Evolutionary conservation across 441 rosid species (phyloP), one percentile per base, ranked within the genome.

Genomic region (Erodium chrysanthum): DNA sequence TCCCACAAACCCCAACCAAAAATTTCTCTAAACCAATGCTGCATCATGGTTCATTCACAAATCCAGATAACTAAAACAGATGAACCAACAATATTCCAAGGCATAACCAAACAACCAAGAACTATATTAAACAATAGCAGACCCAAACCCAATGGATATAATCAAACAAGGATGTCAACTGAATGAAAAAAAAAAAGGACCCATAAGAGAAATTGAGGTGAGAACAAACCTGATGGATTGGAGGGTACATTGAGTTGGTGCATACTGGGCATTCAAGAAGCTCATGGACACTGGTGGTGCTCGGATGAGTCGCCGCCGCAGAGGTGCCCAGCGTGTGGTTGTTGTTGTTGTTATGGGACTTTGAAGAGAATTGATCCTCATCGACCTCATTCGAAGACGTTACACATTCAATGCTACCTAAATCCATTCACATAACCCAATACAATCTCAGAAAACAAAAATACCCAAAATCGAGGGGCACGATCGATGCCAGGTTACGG

Each of bases 241-340:
- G 97, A 78, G 99, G 99, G 78, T 91, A 91, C 99, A 94, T 94
- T 66, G 92, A 94, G 9, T 40, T 40, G 46, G 46, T 40, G 46
- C 46, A 40, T 9, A 40, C 33, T 29, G 33, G 33, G 5, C 33
- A 29, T 29, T 29, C 33, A 29, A 29, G 33, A 29, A 29, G 33
- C 78, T 94, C 99, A 70, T 94, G 97, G 71, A 94, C 97, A 78
- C 99, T 85, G 46, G 46, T 40, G 46, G 46, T 40, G 46, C 46
- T 40, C 12, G 46, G 46, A 40, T 40, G 46, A 40, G 46, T 11
- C 46, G 46, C 33, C 33, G 33, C 33, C 33, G 33, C 33, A 6
- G 33, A 73, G 74, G 63, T 46, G 73, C 50, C 3, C 33, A 29
- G 5, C 0, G 33, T 80, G 70, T 64, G 12, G 12, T 40, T 40